phyloP scores from a whole-genome alignment of 768 basidiomycete species.

The Boletus subcaerulescens region DNA sequence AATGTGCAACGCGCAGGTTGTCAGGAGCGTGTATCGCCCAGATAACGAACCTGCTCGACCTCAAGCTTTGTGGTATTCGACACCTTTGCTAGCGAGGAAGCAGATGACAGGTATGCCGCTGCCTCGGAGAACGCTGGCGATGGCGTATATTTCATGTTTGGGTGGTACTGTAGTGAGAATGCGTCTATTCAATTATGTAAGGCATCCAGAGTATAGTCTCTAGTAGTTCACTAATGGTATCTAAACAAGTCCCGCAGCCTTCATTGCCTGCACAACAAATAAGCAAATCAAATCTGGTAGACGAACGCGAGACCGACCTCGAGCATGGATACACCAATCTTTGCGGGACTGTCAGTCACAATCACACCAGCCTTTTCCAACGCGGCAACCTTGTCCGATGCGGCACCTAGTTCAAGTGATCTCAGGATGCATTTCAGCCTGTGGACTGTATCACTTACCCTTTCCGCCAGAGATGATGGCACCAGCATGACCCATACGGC shows the following conservation, averaged over 20 bases:
- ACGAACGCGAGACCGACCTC: slow-evolving; percentile 51
- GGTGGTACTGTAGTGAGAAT: too few relatives aligned
- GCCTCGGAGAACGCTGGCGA: slow-evolving; percentile 54
- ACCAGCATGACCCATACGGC: slow-evolving; percentile 98
- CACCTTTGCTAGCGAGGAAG: slow-evolving; percentile 52
- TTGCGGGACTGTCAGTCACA: slow-evolving; percentile 93
- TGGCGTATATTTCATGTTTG: slow-evolving; percentile 29
- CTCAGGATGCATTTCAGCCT: neutral
- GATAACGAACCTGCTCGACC: slow-evolving; percentile 43
- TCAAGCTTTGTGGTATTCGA: slow-evolving; percentile 68
- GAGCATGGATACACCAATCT: slow-evolving; percentile 88
- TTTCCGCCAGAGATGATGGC: slow-evolving; percentile 98
- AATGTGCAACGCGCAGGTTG: slow-evolving; percentile 23
- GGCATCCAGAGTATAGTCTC: slow-evolving; percentile 11
- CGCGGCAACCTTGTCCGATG: slow-evolving; percentile 89
- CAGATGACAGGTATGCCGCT: slow-evolving; percentile 58
- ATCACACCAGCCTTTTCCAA: slow-evolving; percentile 89
- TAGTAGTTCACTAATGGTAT: slow-evolving; percentile 21
- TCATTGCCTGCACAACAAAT: slow-evolving; percentile 58
- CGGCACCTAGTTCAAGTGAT: slow-evolving; percentile 57
- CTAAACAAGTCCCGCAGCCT: slow-evolving; percentile 68
- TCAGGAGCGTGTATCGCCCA: slow-evolving; percentile 16
- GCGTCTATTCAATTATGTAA: slow-evolving; percentile 38
- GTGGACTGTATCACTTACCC: slow-evolving; percentile 46
- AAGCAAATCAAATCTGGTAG: slow-evolving; percentile 1